Evolutionary conservation across 139 green algal species (phyloP), one percentile per base, ranked within the genome.

Genomic region (Tetraselmis striata): DNA sequence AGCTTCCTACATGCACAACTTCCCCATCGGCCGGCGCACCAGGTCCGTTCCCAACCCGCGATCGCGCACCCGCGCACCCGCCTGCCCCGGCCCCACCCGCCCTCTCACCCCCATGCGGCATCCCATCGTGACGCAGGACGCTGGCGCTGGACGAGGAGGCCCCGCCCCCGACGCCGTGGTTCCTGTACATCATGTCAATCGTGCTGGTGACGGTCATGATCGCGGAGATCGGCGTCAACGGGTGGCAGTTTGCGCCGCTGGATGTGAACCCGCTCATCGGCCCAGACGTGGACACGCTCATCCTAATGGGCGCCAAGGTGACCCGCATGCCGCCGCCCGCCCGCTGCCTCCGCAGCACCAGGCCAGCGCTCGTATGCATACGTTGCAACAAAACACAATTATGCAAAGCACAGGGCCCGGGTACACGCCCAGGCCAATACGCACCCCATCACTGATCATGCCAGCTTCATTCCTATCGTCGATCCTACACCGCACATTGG

Each of bases 211-310:
- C 77, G 25, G 18, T 80, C 1, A 26, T 84, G 90, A 75, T 67
- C 18, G 45, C 18, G 45, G 45, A 67, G 45, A 18, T 67, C 18
- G 45, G 45, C 18, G 45, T 67, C 45, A 67, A 67, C 45, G 45
- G 45, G 11, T 67, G 45, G 45, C 45, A 83, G 29, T 82, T 93
- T 59, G 88, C 78, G 29, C 45, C 83, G 27, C 79, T 93, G n/a
- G 30, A 78, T 1, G n/a, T 84, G 26, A 93, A 93, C 59, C 90
- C 90, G 0, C 84, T 88, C 59, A 85, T 85, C 5, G 90, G 90
- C 26, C 30, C 86, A 28, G 78, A 32, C 5, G 83, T 75, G 18
- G 29, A 32, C 0, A 75, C 81, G 1, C 81, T 93, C 30, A 28
- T 78, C 30, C 30, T 32, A 24, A 29, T 87, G 1, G 90, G 90